phyloP scores from a whole-genome alignment of 225 moss, liverwort and hornwort genomes.

The Antitrichia curtipendula region DNA sequence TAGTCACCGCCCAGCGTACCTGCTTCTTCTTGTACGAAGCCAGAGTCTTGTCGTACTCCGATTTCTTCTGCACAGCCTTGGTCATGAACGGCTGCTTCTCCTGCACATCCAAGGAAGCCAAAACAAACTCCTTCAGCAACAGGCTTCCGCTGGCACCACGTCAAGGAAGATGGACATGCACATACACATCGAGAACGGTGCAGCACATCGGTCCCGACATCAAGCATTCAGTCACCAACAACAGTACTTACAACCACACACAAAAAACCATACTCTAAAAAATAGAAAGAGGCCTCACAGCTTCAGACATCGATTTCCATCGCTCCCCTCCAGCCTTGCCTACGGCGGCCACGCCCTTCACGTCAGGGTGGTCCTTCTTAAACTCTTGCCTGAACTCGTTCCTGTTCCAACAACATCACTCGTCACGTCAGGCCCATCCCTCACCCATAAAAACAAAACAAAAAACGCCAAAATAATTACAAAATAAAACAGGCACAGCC shows the following conservation, averaged over 20 bases:
- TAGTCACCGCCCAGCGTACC: slow-evolving; percentile 5
- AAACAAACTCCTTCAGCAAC: background rate
- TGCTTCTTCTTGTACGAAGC: slow-evolving; percentile 89
- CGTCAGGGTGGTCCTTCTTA: slow-evolving; percentile 91
- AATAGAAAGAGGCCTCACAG: slow-evolving; percentile 7
- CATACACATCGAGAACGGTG: background rate
- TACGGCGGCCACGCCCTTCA: slow-evolving; percentile 87
- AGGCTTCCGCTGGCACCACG: no score
- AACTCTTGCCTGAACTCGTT: slow-evolving; percentile 83
- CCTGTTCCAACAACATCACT: slow-evolving; percentile 6
- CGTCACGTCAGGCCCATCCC: background rate
- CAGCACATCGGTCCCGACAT: background rate
- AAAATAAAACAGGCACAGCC: background rate
- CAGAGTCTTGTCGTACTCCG: slow-evolving; percentile 77
- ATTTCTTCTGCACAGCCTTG: slow-evolving; percentile 80
- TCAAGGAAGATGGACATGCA: background rate
- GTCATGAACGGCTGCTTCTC: slow-evolving; percentile 72
- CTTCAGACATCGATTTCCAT: slow-evolving; percentile 79
- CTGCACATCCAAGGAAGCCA: slow-evolving; percentile 8
- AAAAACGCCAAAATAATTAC: background rate
- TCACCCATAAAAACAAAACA: background rate
- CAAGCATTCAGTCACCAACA: background rate
- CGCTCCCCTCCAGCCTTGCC: slow-evolving; percentile 92
- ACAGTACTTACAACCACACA: no score
- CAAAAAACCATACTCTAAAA: no score